Evolutionary conservation across 805 yeast genomes (phyloP).

Genomic region (Lipomyces orientalis): DNA sequence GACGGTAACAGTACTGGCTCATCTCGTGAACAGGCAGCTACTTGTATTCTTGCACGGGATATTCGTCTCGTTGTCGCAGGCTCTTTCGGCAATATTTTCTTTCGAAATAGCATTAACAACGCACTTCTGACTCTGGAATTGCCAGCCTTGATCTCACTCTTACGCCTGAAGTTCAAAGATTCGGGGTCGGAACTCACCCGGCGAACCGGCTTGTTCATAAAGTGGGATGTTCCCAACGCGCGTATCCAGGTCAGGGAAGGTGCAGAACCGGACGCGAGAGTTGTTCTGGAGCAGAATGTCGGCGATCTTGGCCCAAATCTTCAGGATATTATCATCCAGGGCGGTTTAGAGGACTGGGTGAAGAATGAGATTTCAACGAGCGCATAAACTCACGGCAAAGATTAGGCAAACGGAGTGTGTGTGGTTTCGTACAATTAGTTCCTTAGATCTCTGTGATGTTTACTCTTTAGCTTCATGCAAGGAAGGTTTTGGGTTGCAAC

Average conservation of each 20-base stretch:
- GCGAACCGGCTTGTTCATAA: constrained; percentile 92
- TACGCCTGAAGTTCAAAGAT: constrained; percentile 69
- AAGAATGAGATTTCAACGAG: constrained; percentile 54
- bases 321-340: constrained; percentile 95
- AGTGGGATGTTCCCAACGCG: constrained; percentile 90
- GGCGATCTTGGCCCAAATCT: constrained; percentile 94
- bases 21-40: constrained; percentile 98
- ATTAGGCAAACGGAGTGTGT: background rate
- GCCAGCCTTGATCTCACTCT: constrained; percentile 78
- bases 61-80: constrained; percentile 94
- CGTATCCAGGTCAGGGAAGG: constrained; percentile 75
- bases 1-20: constrained; percentile 73
- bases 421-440: background rate
- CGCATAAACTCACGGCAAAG: background rate
- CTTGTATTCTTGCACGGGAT: constrained; percentile 94
- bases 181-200: constrained; percentile 74
- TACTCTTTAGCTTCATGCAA: background rate
- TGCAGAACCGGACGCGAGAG: constrained; percentile 50
- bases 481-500: background rate
- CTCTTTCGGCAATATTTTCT: constrained; percentile 95
- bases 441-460: background rate
- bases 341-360: constrained; percentile 99
- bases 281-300: constrained; percentile 80
- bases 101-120: constrained; percentile 94
- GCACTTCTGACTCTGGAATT: constrained; percentile 93